Percentiles rank a stretch among this genome's conserved stretches.
These are phyloP conservation scores for Trametes cubensis DNA, from an alignment of 768 basidiomycete species.

Conservation along the genomic window DNA sequence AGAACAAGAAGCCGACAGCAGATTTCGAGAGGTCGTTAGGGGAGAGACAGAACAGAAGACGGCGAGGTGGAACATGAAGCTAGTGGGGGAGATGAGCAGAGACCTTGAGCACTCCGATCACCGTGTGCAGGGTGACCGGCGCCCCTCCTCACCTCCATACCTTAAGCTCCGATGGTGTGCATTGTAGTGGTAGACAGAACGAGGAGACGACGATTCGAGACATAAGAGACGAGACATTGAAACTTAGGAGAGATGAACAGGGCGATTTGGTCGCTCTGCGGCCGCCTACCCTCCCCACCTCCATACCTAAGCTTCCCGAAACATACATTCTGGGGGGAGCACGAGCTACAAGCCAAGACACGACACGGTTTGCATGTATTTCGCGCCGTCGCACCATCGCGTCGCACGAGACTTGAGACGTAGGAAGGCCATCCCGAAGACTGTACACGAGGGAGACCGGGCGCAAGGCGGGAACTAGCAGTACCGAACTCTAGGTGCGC, in stretches of 20 bases:
- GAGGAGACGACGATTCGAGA: background rate
- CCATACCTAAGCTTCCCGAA: too few relatives aligned
- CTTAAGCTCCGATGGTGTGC: too few relatives aligned
- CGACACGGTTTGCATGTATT: background rate
- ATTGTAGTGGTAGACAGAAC: background rate
- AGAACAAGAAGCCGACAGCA: background rate
- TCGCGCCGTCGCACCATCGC: too few relatives aligned
- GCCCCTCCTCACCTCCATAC: too few relatives aligned
- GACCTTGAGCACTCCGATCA: too few relatives aligned
- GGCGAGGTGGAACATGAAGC: too few relatives aligned
- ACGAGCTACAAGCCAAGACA: background rate
- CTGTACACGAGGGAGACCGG: too few relatives aligned
- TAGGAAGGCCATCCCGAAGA: background rate
- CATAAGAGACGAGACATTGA: background rate
- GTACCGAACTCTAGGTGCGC: conserved; percentile 23
- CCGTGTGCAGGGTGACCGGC: too few relatives aligned
- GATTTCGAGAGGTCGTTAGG: conserved; percentile 3
- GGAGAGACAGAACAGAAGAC: background rate
- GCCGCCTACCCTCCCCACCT: background rate
- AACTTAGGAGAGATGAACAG: background rate
- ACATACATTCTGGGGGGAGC: background rate
- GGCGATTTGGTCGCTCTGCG: background rate
- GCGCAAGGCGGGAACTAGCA: background rate
- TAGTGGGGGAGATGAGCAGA: too few relatives aligned
- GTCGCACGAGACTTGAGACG: background rate